These are phyloP conservation scores for Penicillium egyptiacum DNA, from an alignment of 495 filamentous ascomycete genomes.

Conservation along the genomic window DNA sequence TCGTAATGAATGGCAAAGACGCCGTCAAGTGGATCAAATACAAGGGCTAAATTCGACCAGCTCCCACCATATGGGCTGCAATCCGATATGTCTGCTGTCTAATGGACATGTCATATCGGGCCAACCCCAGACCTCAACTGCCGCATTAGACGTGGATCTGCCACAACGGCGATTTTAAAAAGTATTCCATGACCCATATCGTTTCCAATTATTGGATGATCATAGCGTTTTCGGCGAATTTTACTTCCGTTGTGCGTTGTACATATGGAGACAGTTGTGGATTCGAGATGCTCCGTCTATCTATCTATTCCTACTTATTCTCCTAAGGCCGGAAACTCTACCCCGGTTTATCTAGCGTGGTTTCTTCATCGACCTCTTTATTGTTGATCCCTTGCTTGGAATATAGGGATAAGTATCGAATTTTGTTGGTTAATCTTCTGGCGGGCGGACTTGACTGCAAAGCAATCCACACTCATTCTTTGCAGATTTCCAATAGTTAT, in stretches of 20 bases:
- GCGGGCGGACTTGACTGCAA: not conserved
- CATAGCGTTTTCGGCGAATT: not conserved
- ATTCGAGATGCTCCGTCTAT: not conserved
- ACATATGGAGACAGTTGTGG: not conserved
- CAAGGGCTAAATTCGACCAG: not conserved
- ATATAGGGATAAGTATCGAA: not conserved
- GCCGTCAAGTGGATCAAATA: not conserved
- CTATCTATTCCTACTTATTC: not conserved
- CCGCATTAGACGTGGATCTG: not conserved
- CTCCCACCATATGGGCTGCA: not conserved
- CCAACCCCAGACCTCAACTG: not conserved
- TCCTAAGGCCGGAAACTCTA: not conserved
- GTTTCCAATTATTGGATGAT: constrained; percentile 11
- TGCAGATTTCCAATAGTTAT: not conserved
- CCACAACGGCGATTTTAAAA: not conserved
- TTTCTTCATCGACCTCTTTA: not conserved
- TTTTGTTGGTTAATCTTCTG: not conserved
- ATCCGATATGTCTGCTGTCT: not conserved
- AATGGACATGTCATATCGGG: constrained; percentile 3
- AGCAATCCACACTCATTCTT: not conserved
- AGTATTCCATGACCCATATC: not conserved
- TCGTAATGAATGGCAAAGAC: not conserved
- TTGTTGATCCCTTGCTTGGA: constrained; percentile 5
- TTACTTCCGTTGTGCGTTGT: not conserved
- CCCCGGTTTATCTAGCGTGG: not conserved